Base-by-base conservation (phyloP, 106 monocot species). In the Chionographis japonica region DNA sequence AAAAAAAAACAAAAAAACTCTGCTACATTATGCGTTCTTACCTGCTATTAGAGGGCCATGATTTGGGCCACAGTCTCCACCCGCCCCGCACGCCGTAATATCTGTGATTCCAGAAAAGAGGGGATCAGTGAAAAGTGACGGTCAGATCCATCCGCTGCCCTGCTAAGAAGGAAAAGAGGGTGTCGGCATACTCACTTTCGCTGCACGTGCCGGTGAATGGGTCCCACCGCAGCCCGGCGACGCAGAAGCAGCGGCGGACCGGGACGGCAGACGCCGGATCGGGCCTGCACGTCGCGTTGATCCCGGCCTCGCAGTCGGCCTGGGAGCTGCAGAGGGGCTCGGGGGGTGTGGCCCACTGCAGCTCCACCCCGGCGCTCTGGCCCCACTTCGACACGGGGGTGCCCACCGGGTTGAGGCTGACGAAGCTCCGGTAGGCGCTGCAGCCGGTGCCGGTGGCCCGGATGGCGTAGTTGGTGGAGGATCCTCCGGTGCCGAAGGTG, bases 371-470 rank as follows among this genome's bases (percentile, higher is more conserved):
- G 37, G 60, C 77, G 8, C 54, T 69, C 16, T 13, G 17, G n/a
- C 35, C 74, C 94, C 94, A 94, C 52, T 59, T 39, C 20, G 63
- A 20, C 37, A 66, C 79, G 16, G 82, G 80, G 40, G 66, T 40
- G 3, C 37, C 60, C 12, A 36, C 78, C 19, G 77, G 49, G 51
- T 90, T 70, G 12, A 94, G 72, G 65, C 72, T 53, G 6, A 90
- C 87, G 40, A 87, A 94, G 76, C 94, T 94, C 72, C 90, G 76
- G 63, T 87, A 90, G 1, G 86, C 93, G 43, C 79, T 81, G 75
- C 93, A 94, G 3, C 78, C 86, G 3, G 62, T 40, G 27, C 55
- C 37, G 60, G 17, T 66, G 12, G 75, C 68, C 13, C 79, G 51
- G 4, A 94, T 50, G 54, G 65, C 19, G 76, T 90, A 80, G 4